These are phyloP conservation scores for Globisporangium rhizosaccharum DNA, from an alignment of 352 stramenopile species.

Conservation along the genomic window DNA sequence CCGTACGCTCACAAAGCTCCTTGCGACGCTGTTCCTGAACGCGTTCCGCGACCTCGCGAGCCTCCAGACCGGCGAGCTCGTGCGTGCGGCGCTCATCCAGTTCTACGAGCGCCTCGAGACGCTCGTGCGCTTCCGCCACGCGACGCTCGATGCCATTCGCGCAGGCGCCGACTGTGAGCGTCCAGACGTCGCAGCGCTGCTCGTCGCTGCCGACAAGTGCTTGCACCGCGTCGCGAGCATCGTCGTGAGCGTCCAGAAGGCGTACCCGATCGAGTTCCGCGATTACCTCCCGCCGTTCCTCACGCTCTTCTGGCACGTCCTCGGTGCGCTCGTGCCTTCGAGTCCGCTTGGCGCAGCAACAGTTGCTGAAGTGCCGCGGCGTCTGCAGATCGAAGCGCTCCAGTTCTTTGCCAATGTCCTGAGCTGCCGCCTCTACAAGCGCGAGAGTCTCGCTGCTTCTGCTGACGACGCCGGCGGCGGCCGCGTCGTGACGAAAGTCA, in stretches of 20 bases:
- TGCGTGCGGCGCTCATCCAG: conserved; percentile 52
- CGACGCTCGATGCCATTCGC: conserved; percentile 5
- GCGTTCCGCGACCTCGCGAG: conserved; percentile 57
- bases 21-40: conserved; percentile 65
- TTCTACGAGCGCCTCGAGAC: conserved; percentile 69
- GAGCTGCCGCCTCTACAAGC: conserved; percentile 79
- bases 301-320: conserved; percentile 56
- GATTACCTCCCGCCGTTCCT: conserved; percentile 67
- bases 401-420: conserved; percentile 82
- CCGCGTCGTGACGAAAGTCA: conserved; percentile 63
- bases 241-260: conserved; percentile 66
- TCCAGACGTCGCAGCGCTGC: not conserved
- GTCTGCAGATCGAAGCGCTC: conserved; percentile 67
- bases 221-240: conserved; percentile 57
- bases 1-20: conserved; percentile 54
- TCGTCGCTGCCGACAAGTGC: conserved; percentile 49
- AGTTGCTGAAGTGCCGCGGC: conserved; percentile 13
- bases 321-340: conserved; percentile 23
- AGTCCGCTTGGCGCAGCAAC: conserved; percentile 4
- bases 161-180: conserved; percentile 1
- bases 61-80: conserved; percentile 50
- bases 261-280: conserved; percentile 83
- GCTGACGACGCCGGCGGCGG: conserved; percentile 33
- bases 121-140: conserved; percentile 39
- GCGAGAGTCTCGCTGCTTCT: conserved; percentile 42